These are phyloP conservation scores for Chalara sp. DNA, from an alignment of 2,329 filamentous ascomycete genomes.

Conservation along the genomic window DNA sequence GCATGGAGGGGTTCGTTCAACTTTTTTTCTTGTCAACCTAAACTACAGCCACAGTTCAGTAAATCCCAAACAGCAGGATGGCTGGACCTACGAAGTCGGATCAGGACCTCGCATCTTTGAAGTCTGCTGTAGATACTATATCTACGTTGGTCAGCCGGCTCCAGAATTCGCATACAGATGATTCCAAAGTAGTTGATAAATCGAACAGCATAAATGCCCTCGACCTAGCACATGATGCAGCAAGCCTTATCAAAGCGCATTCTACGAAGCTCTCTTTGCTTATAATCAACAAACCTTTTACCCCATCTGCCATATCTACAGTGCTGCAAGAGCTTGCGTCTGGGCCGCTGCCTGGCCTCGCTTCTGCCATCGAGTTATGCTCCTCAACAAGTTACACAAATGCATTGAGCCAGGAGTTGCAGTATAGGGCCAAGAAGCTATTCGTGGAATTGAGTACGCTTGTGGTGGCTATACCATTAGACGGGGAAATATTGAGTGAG, in stretches of 20 bases:
- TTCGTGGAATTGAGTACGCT: slow-evolving; percentile 58
- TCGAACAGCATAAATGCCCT: slow-evolving; percentile 46
- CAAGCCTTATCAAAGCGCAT: slow-evolving; percentile 71
- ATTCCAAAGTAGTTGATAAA: background rate
- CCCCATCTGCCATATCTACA: slow-evolving; percentile 63
- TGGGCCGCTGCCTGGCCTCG: slow-evolving; percentile 67
- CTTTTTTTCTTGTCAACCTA: slow-evolving; percentile 1
- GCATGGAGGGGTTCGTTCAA: slow-evolving; percentile 5
- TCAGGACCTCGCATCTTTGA: slow-evolving; percentile 16
- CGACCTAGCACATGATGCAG: slow-evolving; percentile 62
- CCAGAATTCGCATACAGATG: slow-evolving; percentile 9
- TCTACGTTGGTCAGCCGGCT: slow-evolving; percentile 20
- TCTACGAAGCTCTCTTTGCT: slow-evolving; percentile 83
- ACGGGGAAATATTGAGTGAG: slow-evolving; percentile 46
- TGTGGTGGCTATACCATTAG: slow-evolving; percentile 49
- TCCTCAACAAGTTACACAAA: slow-evolving; percentile 53
- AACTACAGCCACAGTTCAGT: too few species aligned
- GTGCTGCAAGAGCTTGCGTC: slow-evolving; percentile 67
- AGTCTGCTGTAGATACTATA: slow-evolving; percentile 17
- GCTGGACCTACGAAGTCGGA: slow-evolving; percentile 6
- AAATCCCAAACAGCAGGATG: slow-evolving; percentile 7
- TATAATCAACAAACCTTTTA: slow-evolving; percentile 81
- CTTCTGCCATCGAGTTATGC: slow-evolving; percentile 63
- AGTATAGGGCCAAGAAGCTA: slow-evolving; percentile 49
- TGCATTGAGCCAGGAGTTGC: slow-evolving; percentile 57